Conservation (phyloP, 495 filamentous ascomycete genomes). For the Melanomma pulvis-pyrius region DNA sequence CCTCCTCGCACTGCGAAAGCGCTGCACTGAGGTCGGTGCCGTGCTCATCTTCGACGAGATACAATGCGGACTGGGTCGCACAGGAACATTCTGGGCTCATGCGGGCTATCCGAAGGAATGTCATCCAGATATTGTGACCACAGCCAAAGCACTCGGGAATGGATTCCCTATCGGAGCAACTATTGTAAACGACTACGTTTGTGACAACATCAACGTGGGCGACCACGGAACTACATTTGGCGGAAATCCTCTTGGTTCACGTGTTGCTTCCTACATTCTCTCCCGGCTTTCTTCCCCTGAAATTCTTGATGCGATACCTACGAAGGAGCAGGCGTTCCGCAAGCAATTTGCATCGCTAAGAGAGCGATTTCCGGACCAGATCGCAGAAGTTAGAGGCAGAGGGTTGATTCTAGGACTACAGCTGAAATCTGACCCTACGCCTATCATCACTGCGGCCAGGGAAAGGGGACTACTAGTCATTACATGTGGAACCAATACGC, state of each 20-base stretch:
- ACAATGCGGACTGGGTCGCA: conserved; percentile 87
- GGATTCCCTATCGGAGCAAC: conserved; percentile 94
- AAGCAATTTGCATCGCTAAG: conserved; percentile 64
- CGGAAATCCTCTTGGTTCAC: conserved; percentile 86
- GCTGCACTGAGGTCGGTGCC: conserved; percentile 85
- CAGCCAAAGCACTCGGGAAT: conserved; percentile 94
- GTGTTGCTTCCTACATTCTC: conserved; percentile 83
- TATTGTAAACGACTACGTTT: conserved; percentile 76
- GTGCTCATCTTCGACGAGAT: conserved; percentile 96
- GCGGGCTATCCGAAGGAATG: conserved; percentile 68
- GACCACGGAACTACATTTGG: conserved; percentile 98
- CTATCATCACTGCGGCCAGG: conserved; percentile 78
- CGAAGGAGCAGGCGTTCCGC: conserved; percentile 67
- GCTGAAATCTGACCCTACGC: conserved; percentile 66
- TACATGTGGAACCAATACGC: conserved; percentile 78
- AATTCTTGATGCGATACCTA: conserved; percentile 65
- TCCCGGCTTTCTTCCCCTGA: conserved; percentile 65
- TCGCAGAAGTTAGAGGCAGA: conserved; percentile 77
- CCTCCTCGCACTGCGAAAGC: conserved; percentile 70
- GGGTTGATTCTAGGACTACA: conserved; percentile 88
- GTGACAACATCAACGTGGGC: conserved; percentile 81
- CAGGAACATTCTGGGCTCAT: conserved; percentile 90
- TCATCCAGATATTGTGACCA: conserved; percentile 92
- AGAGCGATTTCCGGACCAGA: conserved; percentile 67
- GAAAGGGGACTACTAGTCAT: conserved; percentile 90